A percentile compares a stretch with the other conserved stretches of the same genome.
Conservation (phyloP, 2,329 filamentous ascomycete species). For the Macrophomina pseudophaseolina region DNA sequence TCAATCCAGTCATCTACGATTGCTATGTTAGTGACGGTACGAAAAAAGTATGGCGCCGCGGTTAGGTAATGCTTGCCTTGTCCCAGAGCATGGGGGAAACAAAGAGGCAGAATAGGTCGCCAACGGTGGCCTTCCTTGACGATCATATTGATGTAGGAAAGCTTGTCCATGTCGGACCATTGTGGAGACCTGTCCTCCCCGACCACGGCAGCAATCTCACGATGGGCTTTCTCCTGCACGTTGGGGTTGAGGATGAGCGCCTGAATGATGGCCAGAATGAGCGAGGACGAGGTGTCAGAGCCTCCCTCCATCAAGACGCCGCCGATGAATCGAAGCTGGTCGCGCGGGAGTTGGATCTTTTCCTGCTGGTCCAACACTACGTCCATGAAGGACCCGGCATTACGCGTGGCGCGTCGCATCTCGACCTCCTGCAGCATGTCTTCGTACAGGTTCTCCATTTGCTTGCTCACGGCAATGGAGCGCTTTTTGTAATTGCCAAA, state of each 20-base stretch:
- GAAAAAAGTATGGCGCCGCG: constrained; percentile 27
- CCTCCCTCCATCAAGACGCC: constrained; percentile 44
- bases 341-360: constrained; percentile 23
- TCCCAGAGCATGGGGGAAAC: constrained; percentile 50
- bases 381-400: constrained; percentile 36
- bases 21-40: background rate
- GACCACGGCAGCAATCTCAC: background rate
- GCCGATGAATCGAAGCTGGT: constrained; percentile 45
- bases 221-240: constrained; percentile 1
- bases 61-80: constrained; percentile 17
- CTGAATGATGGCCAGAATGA: constrained; percentile 11
- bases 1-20: constrained; percentile 47
- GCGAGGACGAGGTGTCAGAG: constrained; percentile 42
- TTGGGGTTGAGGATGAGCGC: background rate
- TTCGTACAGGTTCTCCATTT: background rate
- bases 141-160: constrained; percentile 25
- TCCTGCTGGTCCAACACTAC: constrained; percentile 32
- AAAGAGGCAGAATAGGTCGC: constrained; percentile 37
- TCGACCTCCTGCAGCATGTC: background rate
- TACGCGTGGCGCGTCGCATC: constrained; percentile 7
- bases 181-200: background rate
- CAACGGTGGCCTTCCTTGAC: constrained; percentile 44
- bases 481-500: background rate
- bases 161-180: constrained; percentile 6
- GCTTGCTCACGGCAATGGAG: background rate